Evolutionary conservation across 78 protist species (phyloP).

Genomic region (Dictyostelium firmibasis): DNA sequence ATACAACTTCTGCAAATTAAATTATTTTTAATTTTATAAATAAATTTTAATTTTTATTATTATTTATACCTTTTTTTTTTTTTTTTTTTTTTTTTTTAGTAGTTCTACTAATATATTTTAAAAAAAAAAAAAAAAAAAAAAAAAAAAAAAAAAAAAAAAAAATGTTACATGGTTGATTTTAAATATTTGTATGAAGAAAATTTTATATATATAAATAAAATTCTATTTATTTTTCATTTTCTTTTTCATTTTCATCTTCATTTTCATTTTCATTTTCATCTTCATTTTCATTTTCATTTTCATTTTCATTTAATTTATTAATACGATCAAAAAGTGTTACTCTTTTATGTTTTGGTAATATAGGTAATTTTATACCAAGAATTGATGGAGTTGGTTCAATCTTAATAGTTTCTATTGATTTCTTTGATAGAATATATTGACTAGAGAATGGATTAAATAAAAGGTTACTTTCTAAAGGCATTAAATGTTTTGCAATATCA

Average conservation of each 20-base stretch:
- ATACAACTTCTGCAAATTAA: conserved; percentile 51
- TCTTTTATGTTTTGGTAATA: not conserved
- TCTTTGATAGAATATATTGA: not conserved
- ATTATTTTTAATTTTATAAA: too few relatives aligned
- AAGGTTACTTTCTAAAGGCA: not conserved
- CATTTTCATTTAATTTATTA: not conserved
- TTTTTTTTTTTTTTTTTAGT: too few relatives aligned
- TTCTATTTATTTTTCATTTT: too few relatives aligned
- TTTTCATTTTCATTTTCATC: too few relatives aligned
- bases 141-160: too few relatives aligned
- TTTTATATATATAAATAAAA: too few relatives aligned
- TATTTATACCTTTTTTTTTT: too few relatives aligned
- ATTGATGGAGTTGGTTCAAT: not conserved
- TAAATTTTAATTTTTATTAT: too few relatives aligned
- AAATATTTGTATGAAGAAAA: too few relatives aligned
- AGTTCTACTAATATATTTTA: too few relatives aligned
- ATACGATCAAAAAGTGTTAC: not conserved
- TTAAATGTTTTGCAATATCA: not conserved
- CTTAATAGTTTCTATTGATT: not conserved
- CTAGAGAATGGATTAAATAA: not conserved
- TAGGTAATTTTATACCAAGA: not conserved
- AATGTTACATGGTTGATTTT: too few relatives aligned
- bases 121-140: too few relatives aligned
- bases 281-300: not conserved
- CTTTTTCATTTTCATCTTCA: not conserved